phyloP scores from a whole-genome alignment of 148 eudicot genomes.

The Heliosperma pusillum region DNA sequence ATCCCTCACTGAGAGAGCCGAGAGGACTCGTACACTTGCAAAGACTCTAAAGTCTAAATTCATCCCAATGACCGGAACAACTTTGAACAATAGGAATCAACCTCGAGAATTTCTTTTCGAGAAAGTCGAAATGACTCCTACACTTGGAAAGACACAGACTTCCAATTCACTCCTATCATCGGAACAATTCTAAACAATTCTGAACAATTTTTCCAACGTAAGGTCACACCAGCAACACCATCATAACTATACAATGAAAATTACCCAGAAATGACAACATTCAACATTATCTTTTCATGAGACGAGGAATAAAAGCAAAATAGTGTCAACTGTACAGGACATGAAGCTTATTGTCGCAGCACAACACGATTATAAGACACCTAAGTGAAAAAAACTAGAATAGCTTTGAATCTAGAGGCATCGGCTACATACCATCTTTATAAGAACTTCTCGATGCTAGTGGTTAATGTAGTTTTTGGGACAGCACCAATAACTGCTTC shows the following conservation, averaged over 20 bases:
- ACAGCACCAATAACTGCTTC: conserved; percentile 94
- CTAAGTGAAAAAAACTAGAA: conserved; percentile 3
- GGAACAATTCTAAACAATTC: neutral
- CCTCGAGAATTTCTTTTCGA: neutral
- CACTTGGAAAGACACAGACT: neutral
- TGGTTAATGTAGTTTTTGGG: conserved; percentile 65
- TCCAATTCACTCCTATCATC: neutral
- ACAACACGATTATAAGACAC: conserved; percentile 14
- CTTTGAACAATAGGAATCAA: no score
- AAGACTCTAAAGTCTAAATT: no score
- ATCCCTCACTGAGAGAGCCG: no score
- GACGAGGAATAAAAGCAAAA: conserved; percentile 1
- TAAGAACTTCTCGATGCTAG: conserved; percentile 77
- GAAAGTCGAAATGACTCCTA: neutral
- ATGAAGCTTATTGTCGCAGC: conserved; percentile 21
- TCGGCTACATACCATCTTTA: conserved; percentile 27
- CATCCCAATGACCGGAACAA: no score
- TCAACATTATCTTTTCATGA: conserved; percentile 14
- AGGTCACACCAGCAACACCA: neutral
- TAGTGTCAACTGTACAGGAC: conserved; percentile 32
- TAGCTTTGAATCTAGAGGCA: neutral
- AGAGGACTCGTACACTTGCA: no score
- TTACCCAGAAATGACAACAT: conserved; percentile 8
- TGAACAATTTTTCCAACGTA: no score
- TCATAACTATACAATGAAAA: neutral